A percentile compares a stretch with the other conserved stretches of the same genome.
phyloP scores from a whole-genome alignment of 805 yeast species.

The Priceomyces haplophilus region DNA sequence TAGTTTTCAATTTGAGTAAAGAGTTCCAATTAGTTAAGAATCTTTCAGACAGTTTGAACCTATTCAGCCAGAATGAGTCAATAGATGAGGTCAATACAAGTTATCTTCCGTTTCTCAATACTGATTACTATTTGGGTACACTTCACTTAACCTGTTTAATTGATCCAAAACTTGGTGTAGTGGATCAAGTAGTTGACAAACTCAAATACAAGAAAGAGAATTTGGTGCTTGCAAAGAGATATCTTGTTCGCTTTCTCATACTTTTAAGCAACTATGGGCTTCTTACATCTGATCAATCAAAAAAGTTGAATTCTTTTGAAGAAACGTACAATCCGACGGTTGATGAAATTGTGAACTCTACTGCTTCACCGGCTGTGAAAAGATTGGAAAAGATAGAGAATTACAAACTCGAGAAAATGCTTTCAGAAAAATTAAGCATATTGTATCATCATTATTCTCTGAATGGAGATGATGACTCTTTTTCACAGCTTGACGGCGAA shows the following conservation, averaged over 20 bases:
- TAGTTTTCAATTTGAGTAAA: slow-evolving; percentile 34
- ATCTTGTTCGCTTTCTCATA: slow-evolving; percentile 44
- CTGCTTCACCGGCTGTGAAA: slow-evolving; percentile 39
- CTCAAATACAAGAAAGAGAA: slow-evolving; percentile 24
- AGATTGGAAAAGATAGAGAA: slow-evolving; percentile 73
- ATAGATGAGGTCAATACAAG: slow-evolving; percentile 65
- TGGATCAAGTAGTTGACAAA: slow-evolving; percentile 14
- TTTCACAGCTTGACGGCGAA: slow-evolving; percentile 59
- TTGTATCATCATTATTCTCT: slow-evolving; percentile 30
- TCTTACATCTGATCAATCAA: slow-evolving; percentile 34
- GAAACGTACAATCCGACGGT: slow-evolving; percentile 40
- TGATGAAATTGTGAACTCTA: slow-evolving; percentile 26
- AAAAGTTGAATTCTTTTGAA: slow-evolving; percentile 40
- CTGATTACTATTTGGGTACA: slow-evolving; percentile 56
- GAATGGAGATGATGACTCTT: slow-evolving; percentile 13
- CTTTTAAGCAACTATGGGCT: slow-evolving; percentile 44
- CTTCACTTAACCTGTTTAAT: slow-evolving; percentile 16
- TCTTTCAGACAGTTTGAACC: slow-evolving; percentile 44
- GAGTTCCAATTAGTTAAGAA: slow-evolving; percentile 44
- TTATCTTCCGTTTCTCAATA: slow-evolving; percentile 56
- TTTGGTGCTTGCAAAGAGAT: slow-evolving; percentile 33
- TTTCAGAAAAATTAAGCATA: slow-evolving; percentile 41
- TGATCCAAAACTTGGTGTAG: slow-evolving; percentile 25
- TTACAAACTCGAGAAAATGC: slow-evolving; percentile 57
- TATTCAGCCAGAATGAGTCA: slow-evolving; percentile 72